Evolutionary conservation across 2,329 filamentous ascomycete genomes (phyloP), one percentile per base, ranked within the genome.

Genomic region (Pseudomassariella vexata): DNA sequence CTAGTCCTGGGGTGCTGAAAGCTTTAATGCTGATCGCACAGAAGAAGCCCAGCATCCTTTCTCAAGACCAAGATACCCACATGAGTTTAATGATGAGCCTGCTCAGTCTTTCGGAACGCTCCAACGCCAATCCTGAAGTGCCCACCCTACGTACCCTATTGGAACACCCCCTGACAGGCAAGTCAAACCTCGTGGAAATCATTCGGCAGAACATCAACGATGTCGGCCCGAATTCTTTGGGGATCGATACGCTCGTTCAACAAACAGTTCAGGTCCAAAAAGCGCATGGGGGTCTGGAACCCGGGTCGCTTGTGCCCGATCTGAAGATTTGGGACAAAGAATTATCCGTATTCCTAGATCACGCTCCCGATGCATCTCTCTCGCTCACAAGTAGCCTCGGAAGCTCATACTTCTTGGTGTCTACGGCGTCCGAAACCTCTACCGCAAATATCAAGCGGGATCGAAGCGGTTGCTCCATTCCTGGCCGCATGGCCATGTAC

Each of bases 401-500:
- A 1, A 86, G 86, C 4, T 76, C 76, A 1, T 73, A 84, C 5
- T 79, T 82, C 42, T 59, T 95, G 3, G 66, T 82, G 1, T 52
- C 61, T 9, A 42, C 47, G 5, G 34, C 51, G 0, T 33, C 49
- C 17, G 14, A 18, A 5, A 20, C 12, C 5, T 43, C 37, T 27
- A 39, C 41, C n/a, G 10, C 28, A n/a, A 35, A 23, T 12, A 28
- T 3, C 36, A 36, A 54, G 19, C 68, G 81, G 25, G 88, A 95
- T 50, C 63, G 70, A 4, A 73, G 75, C 41, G 84, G 84, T 0
- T 75, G 79, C 19, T 86, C 86, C 2, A 66, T 84, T 33, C 77
- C 86, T 1, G 74, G 85, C 10, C 73, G 90, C 34, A 84, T 94
- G 63, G 77, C 82, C 1, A 66, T 82, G 29, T 95, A 88, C 52